phyloP scores from a whole-genome alignment of 148 eudicot genomes.

The Dysphania ambrosioides region DNA sequence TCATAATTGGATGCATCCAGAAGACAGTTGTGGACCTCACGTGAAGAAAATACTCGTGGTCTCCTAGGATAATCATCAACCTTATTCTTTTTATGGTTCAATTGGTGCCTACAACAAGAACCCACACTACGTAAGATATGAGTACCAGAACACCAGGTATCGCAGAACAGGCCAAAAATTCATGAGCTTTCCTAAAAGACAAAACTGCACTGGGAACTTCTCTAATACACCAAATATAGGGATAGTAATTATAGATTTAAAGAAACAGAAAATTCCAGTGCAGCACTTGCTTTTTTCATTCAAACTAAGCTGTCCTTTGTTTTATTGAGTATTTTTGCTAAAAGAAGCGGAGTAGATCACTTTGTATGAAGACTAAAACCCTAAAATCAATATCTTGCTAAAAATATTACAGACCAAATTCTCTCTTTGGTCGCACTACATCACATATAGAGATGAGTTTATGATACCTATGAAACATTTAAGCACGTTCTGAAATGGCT shows the following conservation, averaged over 20 bases:
- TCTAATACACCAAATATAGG: neutral
- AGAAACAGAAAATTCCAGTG: neutral
- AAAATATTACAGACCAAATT: neutral
- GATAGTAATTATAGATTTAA: neutral
- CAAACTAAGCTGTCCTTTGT: neutral
- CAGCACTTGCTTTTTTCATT: neutral
- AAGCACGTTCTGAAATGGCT: no score
- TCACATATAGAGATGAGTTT: neutral
- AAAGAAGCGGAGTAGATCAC: neutral
- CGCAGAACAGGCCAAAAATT: neutral
- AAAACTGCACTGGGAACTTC: neutral
- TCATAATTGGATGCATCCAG: slow-evolving; percentile 46
- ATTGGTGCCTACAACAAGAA: slow-evolving; percentile 62
- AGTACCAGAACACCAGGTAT: neutral
- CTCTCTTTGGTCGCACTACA: neutral
- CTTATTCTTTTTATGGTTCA: slow-evolving; percentile 64
- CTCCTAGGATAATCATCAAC: slow-evolving; percentile 56
- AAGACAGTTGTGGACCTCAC: slow-evolving; percentile 41
- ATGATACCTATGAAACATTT: neutral
- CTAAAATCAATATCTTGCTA: neutral
- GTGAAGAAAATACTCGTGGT: slow-evolving; percentile 34
- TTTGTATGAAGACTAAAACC: neutral
- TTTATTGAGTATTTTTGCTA: neutral
- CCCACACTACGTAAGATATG: slow-evolving; percentile 18
- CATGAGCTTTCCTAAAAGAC: neutral